These are phyloP conservation scores for Fusarium pseudoanthophilum DNA, from an alignment of 2,329 filamentous ascomycete species.

Conservation along the genomic window DNA sequence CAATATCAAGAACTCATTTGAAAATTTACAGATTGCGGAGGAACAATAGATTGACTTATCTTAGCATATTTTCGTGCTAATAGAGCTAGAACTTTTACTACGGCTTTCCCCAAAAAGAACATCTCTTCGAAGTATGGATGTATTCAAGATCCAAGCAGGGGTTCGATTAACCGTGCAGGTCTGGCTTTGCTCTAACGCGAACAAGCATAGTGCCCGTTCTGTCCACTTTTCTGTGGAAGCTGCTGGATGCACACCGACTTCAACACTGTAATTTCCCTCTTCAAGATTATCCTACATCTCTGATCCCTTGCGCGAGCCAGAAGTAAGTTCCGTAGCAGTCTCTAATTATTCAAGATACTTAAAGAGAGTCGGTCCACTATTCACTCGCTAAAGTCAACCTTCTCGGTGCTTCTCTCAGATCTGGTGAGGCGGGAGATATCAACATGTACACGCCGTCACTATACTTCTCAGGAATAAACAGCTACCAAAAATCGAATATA, in stretches of 20 bases:
- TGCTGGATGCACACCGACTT: neutral
- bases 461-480: neutral
- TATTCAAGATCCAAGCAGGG: neutral
- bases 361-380: neutral
- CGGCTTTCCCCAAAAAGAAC: neutral
- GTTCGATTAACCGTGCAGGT: neutral
- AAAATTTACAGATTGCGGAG: too few species aligned
- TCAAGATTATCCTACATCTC: neutral
- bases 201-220: neutral
- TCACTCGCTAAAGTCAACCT: neutral
- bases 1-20: too few species aligned
- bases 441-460: neutral
- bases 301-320: too few species aligned
- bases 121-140: neutral
- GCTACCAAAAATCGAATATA: neutral
- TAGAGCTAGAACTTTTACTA: neutral
- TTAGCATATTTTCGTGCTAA: neutral
- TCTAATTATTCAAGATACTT: neutral
- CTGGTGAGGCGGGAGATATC: neutral
- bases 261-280: neutral
- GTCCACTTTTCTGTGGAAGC: neutral
- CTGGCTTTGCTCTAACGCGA: neutral
- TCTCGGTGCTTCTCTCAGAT: neutral
- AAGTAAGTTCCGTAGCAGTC: neutral
- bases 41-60: too few species aligned